Evolutionary conservation across 148 eudicot genomes (phyloP).

Genomic region (Amaranthus cruentus): DNA sequence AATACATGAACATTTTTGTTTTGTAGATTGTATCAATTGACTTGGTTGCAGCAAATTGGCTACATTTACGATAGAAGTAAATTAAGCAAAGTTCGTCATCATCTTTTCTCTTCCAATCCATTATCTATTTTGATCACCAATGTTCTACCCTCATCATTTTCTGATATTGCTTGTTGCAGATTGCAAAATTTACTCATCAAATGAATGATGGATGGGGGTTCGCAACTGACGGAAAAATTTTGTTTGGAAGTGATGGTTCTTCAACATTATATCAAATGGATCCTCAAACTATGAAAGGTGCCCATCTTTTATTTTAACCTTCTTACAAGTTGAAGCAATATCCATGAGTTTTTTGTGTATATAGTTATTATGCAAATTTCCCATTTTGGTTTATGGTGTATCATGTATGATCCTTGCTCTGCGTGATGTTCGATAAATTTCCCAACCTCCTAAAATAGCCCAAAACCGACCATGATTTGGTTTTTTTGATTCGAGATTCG

Average conservation of each 20-base stretch:
- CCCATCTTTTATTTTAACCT: background rate
- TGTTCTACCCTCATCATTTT: background rate
- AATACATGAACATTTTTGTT: constrained; percentile 27
- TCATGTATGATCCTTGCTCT: background rate
- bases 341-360: background rate
- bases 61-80: constrained; percentile 80
- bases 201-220: constrained; percentile 98
- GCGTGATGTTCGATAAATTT: background rate
- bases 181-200: constrained; percentile 56
- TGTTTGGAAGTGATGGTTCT: constrained; percentile 91
- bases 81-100: constrained; percentile 67
- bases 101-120: constrained; percentile 17
- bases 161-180: constrained; percentile 38
- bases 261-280: constrained; percentile 77
- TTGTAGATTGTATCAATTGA: constrained; percentile 96
- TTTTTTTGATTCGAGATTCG: too few species aligned
- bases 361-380: background rate
- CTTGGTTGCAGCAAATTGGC: constrained; percentile 79
- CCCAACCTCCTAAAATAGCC: background rate
- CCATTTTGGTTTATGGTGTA: background rate
- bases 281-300: constrained; percentile 76
- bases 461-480: too few species aligned
- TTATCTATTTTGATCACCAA: background rate
- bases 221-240: constrained; percentile 76
- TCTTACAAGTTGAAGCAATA: background rate